Conservation (phyloP, 78 protist species). For the Abeoforma whisleri region DNA sequence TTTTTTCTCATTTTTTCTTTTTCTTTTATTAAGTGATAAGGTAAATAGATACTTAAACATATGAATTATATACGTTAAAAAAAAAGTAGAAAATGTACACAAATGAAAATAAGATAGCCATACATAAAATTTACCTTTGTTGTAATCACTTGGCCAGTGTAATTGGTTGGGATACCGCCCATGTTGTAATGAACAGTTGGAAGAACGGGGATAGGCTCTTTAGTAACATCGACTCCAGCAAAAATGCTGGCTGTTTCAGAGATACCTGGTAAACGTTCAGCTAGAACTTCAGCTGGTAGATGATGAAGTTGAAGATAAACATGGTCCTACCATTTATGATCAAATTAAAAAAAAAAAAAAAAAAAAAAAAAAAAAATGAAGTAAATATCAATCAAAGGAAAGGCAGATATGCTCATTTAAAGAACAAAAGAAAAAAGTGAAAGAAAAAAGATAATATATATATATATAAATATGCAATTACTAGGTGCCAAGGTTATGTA, state of each 20-base stretch:
- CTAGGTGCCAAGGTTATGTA: too few relatives aligned
- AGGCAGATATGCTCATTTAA: too few relatives aligned
- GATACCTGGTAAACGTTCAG: constrained; percentile 89
- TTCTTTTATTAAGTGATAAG: neutral
- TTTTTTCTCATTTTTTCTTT: neutral
- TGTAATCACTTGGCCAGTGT: constrained; percentile 73
- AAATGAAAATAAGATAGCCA: neutral
- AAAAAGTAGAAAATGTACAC: too few relatives aligned
- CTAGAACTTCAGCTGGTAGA: constrained; percentile 69
- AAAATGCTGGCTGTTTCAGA: constrained; percentile 94
- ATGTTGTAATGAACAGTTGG: constrained; percentile 99
- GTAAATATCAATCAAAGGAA: too few relatives aligned
- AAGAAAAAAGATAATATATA: too few relatives aligned
- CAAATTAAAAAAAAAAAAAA: too few relatives aligned
- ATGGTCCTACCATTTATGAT: constrained; percentile 91
- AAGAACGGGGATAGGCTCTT: constrained; percentile 94
- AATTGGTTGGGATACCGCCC: constrained; percentile 98
- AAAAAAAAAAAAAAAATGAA: too few relatives aligned
- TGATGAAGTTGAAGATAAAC: constrained; percentile 87
- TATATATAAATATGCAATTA: too few relatives aligned
- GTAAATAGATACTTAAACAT: too few relatives aligned
- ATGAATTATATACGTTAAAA: too few relatives aligned
- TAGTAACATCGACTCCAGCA: constrained; percentile 96
- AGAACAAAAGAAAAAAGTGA: too few relatives aligned
- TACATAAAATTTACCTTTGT: constrained; percentile 33